Conservation (phyloP, 2,329 filamentous ascomycete genomes). For the Phaeosphaeria sp. region DNA sequence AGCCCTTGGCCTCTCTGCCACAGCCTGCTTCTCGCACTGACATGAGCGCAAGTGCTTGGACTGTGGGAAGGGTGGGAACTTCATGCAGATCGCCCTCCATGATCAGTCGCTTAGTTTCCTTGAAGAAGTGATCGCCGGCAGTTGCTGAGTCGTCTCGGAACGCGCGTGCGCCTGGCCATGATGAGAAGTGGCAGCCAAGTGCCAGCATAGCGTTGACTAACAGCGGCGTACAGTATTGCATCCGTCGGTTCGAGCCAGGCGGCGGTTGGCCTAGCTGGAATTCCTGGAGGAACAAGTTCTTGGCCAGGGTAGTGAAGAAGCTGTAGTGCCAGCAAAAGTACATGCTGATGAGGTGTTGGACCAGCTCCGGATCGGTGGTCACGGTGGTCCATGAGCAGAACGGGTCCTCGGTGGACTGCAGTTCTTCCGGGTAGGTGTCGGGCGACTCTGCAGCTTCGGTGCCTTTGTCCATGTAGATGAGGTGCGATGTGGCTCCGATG, state of each 20-base stretch:
- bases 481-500: conserved; percentile 91
- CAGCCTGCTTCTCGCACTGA: conserved; percentile 95
- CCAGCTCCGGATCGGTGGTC: conserved; percentile 77
- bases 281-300: conserved; percentile 83
- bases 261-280: conserved; percentile 74
- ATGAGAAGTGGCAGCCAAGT: conserved; percentile 91
- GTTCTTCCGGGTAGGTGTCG: conserved; percentile 50
- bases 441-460: conserved; percentile 39
- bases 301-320: conserved; percentile 91
- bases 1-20: conserved; percentile 91
- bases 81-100: conserved; percentile 93
- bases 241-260: conserved; percentile 56
- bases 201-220: conserved; percentile 94
- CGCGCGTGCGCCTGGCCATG: conserved; percentile 73
- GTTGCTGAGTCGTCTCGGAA: conserved; percentile 78
- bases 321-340: conserved; percentile 99
- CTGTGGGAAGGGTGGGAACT: conserved; percentile 83
- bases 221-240: conserved; percentile 83
- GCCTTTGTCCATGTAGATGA: conserved; percentile 72
- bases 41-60: conserved; percentile 94
- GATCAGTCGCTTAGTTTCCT: conserved; percentile 87
- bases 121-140: conserved; percentile 95
- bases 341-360: conserved; percentile 91
- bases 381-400: conserved; percentile 88
- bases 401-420: conserved; percentile 67